Percentiles rank a stretch among this genome's conserved stretches.
Conservation (phyloP, 768 basidiomycete genomes). For the Multifurca ochricompacta region DNA sequence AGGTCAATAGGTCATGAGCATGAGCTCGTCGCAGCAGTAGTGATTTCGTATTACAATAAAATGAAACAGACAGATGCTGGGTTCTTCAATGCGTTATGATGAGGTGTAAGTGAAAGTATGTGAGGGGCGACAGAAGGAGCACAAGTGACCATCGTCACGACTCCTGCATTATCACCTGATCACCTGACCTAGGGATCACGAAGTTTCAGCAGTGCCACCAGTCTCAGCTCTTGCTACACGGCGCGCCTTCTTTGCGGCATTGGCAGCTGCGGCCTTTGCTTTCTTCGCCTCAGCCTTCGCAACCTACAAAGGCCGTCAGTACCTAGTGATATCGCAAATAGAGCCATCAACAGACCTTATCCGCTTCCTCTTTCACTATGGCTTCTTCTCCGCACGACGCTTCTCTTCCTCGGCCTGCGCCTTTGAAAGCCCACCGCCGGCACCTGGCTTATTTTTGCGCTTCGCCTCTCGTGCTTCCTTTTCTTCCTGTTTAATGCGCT, state of each 20-base stretch:
- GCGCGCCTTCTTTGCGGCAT: constrained; percentile 85
- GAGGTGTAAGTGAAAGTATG: background rate
- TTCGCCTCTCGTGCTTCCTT: constrained; percentile 92
- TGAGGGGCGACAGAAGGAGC: background rate
- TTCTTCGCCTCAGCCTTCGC: constrained; percentile 76
- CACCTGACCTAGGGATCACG: constrained; percentile 2
- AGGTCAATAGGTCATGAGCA: too few species aligned
- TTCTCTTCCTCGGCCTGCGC: constrained; percentile 49
- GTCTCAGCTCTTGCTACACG: constrained; percentile 52
- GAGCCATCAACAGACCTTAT: constrained; percentile 46
- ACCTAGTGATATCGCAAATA: background rate
- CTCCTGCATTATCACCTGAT: background rate
- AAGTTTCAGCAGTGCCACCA: constrained; percentile 1
- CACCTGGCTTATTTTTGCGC: constrained; percentile 51
- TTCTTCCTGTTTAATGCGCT: constrained; percentile 92
- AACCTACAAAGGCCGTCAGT: constrained; percentile 26
- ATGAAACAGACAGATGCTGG: background rate
- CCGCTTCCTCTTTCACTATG: constrained; percentile 73
- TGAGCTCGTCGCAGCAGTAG: too few species aligned
- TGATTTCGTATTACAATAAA: too few species aligned
- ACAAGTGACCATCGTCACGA: background rate
- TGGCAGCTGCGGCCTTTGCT: constrained; percentile 77
- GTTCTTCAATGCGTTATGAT: background rate
- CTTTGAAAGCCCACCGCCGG: constrained; percentile 41
- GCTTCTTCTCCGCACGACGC: constrained; percentile 62